Evolutionary conservation across 2,329 filamentous ascomycete species (phyloP), one percentile per base, ranked within the genome.

Genomic region (Cercospora brassicicola): DNA sequence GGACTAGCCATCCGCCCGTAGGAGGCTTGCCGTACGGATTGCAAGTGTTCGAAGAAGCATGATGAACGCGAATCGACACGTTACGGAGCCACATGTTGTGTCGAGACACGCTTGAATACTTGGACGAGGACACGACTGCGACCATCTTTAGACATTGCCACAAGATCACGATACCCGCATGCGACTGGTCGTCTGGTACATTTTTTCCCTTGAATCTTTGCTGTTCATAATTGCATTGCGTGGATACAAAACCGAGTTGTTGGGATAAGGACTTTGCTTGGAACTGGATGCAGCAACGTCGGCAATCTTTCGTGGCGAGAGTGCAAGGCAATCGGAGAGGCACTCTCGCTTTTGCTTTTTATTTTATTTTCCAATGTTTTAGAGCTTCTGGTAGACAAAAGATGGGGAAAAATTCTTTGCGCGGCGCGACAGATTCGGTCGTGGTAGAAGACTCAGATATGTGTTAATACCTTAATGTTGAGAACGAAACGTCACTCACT

Each of bases 1-100:
- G 65, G 74, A 75, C 59, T 76, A 73, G 73, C 55, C 61, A 39
- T 59, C 63, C 51, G 28, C 33, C n/a, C 20, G 48, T 33, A 36
- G 31, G 31, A 55, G 7, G 51, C 31, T 18, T 26, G 26, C 59
- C 30, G 18, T 31, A 20, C 56, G 20, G 18, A 36, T 18, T 8
- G 48, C 36, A 26, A 61, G 59, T 48, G 18, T 42, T 48, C 33
- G 59, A 23, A 18, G 18, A 36, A 45, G 23, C 53, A 57, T 28
- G 53, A 57, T 30, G 53, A 57, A 31, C 8, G 59, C 57, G 28
- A 36, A 36, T 60, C 57, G 57, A 39, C 33, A 60, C 26, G 53
- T 28, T 30, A 23, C 11, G 59, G 30, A 30, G 33, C 31, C 30
- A 28, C 23, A 57, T 30, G 31, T 20, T 28, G 42, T 36, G 39